Percentiles rank a stretch among this genome's conserved stretches.
Conservation (phyloP, 2,329 filamentous ascomycete genomes). For the Cladosporium colombiae region DNA sequence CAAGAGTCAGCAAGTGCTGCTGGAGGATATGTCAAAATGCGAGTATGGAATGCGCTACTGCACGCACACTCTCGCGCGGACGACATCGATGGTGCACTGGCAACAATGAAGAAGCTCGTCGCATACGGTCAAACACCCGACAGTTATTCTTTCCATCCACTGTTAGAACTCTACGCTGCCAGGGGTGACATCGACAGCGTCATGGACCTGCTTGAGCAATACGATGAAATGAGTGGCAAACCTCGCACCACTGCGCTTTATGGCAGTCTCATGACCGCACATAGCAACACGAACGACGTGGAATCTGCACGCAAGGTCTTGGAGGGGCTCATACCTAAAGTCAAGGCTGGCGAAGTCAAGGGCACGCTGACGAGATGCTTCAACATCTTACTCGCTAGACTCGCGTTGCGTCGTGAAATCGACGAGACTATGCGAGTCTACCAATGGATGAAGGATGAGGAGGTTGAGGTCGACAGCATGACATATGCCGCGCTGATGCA, state of each 20-base stretch:
- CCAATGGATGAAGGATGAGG: slow-evolving; percentile 54
- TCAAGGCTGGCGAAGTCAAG: slow-evolving; percentile 46
- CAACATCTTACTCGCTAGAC: slow-evolving; percentile 73
- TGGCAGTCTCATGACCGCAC: slow-evolving; percentile 66
- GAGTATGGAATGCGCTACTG: slow-evolving; percentile 76
- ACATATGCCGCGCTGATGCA: slow-evolving; percentile 66
- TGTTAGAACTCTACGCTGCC: slow-evolving; percentile 71
- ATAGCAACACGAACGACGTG: slow-evolving; percentile 49
- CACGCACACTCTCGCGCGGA: slow-evolving; percentile 67
- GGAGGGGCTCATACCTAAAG: slow-evolving; percentile 51
- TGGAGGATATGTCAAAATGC: slow-evolving; percentile 50
- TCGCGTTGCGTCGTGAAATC: slow-evolving; percentile 65
- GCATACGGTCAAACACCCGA: slow-evolving; percentile 54
- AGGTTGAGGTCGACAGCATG: slow-evolving; percentile 55
- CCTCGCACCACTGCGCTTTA: slow-evolving; percentile 59
- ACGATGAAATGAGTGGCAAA: slow-evolving; percentile 59
- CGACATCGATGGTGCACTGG: slow-evolving; percentile 66
- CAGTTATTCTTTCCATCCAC: slow-evolving; percentile 65
- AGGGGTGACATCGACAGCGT: slow-evolving; percentile 73
- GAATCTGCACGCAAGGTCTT: slow-evolving; percentile 54
- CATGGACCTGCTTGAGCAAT: slow-evolving; percentile 60
- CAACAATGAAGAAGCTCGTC: slow-evolving; percentile 63
- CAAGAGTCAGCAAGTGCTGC: slow-evolving; percentile 23
- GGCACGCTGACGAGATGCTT: slow-evolving; percentile 66
- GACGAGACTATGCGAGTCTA: slow-evolving; percentile 56